A percentile compares a stretch with the other conserved stretches of the same genome.
phyloP scores from a whole-genome alignment of 495 filamentous ascomycete species.

The Aspergillus baeticus region DNA sequence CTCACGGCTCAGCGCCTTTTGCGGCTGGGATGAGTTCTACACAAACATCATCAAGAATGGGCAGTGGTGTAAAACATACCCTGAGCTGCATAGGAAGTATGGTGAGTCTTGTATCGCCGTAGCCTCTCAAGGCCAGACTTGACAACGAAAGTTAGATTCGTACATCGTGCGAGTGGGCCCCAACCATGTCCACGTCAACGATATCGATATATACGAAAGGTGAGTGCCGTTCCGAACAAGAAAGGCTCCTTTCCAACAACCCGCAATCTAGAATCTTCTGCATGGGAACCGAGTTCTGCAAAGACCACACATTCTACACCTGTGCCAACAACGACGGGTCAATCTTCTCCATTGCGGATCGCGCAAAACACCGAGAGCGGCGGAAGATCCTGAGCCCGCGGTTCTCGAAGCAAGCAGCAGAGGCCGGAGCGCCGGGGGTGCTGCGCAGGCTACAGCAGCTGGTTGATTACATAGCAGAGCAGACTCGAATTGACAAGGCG shows the following conservation, averaged over 20 bases:
- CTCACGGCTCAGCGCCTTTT: background rate
- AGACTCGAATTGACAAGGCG: background rate
- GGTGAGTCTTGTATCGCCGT: background rate
- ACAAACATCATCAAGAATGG: background rate
- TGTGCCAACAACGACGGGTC: background rate
- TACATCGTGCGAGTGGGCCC: background rate
- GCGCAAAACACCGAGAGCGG: background rate
- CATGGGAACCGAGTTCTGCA: background rate
- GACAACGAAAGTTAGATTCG: background rate
- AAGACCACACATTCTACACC: background rate
- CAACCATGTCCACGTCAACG: background rate
- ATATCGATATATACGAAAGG: background rate
- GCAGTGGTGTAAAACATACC: background rate
- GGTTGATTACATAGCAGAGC: background rate
- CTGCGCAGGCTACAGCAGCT: background rate
- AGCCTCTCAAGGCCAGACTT: no score
- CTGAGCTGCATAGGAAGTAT: background rate
- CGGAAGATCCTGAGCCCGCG: background rate
- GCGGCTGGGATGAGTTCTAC: background rate
- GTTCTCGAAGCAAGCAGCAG: constrained; percentile 2
- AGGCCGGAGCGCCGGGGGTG: background rate
- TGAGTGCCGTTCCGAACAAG: background rate
- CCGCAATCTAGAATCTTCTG: background rate
- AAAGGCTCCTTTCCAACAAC: no score
- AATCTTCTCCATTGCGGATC: background rate